Percentiles rank a stretch among this genome's conserved stretches.
phyloP scores from a whole-genome alignment of 345 rosid genomes.

The Pugionium dolabratum region DNA sequence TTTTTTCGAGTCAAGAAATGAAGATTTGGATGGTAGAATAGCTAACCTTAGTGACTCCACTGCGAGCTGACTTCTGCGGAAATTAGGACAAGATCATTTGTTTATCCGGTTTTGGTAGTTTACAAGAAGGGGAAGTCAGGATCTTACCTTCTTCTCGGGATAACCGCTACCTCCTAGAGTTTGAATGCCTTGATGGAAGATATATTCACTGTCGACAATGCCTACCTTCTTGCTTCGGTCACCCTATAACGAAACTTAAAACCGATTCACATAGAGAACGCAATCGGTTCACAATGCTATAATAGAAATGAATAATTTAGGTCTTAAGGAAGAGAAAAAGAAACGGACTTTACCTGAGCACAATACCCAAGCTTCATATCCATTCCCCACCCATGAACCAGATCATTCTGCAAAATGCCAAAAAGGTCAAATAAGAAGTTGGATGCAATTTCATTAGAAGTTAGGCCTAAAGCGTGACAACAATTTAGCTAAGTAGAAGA shows the following conservation, averaged over 20 bases:
- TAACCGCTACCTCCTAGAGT: conserved; percentile 71
- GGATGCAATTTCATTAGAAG: not conserved
- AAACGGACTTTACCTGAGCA: conserved; percentile 66
- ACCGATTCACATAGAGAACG: not conserved
- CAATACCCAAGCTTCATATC: conserved; percentile 98
- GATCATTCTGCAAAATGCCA: conserved; percentile 67
- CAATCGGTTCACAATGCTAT: not conserved
- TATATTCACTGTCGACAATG: conserved; percentile 78
- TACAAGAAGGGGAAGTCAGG: conserved; percentile 12
- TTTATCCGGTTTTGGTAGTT: not conserved
- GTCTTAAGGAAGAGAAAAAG: no score
- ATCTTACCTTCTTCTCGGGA: conserved; percentile 53
- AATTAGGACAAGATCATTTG: not conserved
- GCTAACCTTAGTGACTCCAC: conserved; percentile 20
- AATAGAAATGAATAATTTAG: not conserved
- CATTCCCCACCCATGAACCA: conserved; percentile 98
- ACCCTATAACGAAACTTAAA: conserved; percentile 52
- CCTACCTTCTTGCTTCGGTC: conserved; percentile 93
- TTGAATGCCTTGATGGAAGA: conserved; percentile 87
- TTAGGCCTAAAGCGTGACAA: no score
- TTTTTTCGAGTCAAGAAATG: conserved; percentile 2
- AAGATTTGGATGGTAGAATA: not conserved
- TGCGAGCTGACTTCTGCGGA: conserved; percentile 35
- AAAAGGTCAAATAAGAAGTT: not conserved
- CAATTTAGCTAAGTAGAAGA: no score